These are phyloP conservation scores for Ustilago tritici DNA, from an alignment of 1,284 basidiomycete genomes.

Conservation along the genomic window DNA sequence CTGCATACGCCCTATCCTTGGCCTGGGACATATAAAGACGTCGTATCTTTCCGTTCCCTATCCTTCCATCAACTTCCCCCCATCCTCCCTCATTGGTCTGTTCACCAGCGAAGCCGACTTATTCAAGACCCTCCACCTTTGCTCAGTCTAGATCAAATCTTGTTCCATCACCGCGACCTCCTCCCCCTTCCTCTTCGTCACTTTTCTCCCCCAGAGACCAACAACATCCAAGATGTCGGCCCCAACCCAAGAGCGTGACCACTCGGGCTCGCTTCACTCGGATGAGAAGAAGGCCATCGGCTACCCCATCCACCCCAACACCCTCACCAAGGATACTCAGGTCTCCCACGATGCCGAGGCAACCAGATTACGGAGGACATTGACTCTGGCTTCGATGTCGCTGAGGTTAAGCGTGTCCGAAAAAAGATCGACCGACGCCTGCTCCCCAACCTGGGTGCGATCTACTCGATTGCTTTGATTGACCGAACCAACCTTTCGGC, in stretches of 20 bases:
- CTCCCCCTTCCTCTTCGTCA: not conserved
- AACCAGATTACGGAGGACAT: constrained; percentile 45
- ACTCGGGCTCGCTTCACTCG: constrained; percentile 48
- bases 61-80: not conserved
- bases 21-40: constrained; percentile 16
- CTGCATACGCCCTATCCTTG: not conserved
- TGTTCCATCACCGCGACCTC: not conserved
- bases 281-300: constrained; percentile 47
- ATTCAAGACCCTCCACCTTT: constrained; percentile 4
- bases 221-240: constrained; percentile 19
- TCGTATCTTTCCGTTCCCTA: not conserved
- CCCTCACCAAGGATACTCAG: constrained; percentile 40
- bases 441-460: constrained; percentile 69
- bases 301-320: constrained; percentile 29
- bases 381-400: constrained; percentile 52
- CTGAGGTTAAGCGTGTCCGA: constrained; percentile 56
- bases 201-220: not conserved
- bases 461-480: constrained; percentile 69
- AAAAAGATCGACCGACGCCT: constrained; percentile 68
- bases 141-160: not conserved
- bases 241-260: constrained; percentile 25
- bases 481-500: constrained; percentile 63
- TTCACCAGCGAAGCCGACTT: constrained; percentile 8
- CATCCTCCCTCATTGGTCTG: not conserved
- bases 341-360: constrained; percentile 34